Conservation (phyloP, 2,329 filamentous ascomycete genomes). For the Cladobotryum mycophilum region DNA sequence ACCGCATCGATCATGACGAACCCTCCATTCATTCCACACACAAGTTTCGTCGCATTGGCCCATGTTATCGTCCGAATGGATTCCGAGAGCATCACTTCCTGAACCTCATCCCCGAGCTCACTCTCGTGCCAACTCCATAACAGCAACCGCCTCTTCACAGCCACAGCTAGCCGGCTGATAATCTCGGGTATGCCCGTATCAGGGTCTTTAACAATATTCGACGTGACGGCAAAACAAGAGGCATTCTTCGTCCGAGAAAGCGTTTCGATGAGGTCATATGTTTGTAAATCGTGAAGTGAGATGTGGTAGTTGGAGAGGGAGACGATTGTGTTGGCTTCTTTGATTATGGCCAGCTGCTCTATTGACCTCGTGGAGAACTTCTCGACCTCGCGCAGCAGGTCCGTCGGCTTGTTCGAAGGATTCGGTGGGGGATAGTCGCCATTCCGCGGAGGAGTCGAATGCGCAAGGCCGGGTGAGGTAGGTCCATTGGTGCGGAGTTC, state of each 20-base stretch:
- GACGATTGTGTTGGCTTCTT: slow-evolving; percentile 86
- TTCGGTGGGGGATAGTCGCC: slow-evolving; percentile 24
- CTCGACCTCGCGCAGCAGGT: slow-evolving; percentile 85
- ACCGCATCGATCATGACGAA: slow-evolving; percentile 86
- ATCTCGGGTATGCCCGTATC: slow-evolving; percentile 86
- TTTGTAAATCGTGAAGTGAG: slow-evolving; percentile 82
- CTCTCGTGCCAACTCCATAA: slow-evolving; percentile 96
- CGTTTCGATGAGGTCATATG: slow-evolving; percentile 73
- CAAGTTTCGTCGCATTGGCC: slow-evolving; percentile 78
- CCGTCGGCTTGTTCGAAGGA: slow-evolving; percentile 54
- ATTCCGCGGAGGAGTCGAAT: slow-evolving; percentile 23
- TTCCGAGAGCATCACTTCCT: slow-evolving; percentile 74
- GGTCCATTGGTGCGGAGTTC: slow-evolving; percentile 43
- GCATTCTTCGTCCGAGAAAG: slow-evolving; percentile 82
- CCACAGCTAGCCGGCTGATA: slow-evolving; percentile 84
- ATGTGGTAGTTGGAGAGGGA: slow-evolving; percentile 87
- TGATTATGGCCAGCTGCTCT: slow-evolving; percentile 91
- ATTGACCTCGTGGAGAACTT: slow-evolving; percentile 87
- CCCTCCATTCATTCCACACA: slow-evolving; percentile 85
- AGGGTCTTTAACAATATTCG: slow-evolving; percentile 87
- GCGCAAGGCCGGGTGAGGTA: slow-evolving; percentile 21
- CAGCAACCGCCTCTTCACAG: slow-evolving; percentile 82
- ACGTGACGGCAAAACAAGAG: slow-evolving; percentile 84
- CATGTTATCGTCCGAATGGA: slow-evolving; percentile 85
- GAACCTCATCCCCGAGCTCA: slow-evolving; percentile 68